Evolutionary conservation across 2,329 filamentous ascomycete genomes (phyloP).

Genomic region (Coleophoma eucalyptorum): DNA sequence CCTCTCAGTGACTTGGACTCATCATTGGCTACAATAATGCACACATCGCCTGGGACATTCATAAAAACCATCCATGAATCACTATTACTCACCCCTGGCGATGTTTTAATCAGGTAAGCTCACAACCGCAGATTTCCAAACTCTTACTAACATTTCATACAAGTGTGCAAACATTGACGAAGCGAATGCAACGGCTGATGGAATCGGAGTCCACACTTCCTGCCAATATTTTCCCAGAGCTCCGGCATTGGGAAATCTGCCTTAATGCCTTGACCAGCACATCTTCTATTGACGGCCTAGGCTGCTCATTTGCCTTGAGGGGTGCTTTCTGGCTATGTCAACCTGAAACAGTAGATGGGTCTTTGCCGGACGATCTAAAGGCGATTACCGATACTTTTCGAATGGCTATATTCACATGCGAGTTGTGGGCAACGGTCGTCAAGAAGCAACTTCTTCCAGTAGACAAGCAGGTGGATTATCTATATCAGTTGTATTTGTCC

Average conservation of each 20-base stretch:
- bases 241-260: neutral
- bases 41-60: too few relatives aligned
- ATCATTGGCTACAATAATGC: too few relatives aligned
- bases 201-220: too few relatives aligned
- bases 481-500: neutral
- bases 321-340: neutral
- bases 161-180: too few relatives aligned
- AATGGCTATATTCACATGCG: neutral
- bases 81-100: too few relatives aligned
- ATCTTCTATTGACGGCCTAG: neutral
- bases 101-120: too few relatives aligned
- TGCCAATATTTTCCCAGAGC: neutral
- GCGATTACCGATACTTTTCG: neutral
- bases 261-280: neutral
- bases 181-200: too few relatives aligned
- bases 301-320: neutral
- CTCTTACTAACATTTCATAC: too few relatives aligned
- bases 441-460: neutral
- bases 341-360: neutral
- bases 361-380: too few relatives aligned
- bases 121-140: too few relatives aligned
- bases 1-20: too few relatives aligned
- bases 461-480: neutral
- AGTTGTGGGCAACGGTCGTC: neutral
- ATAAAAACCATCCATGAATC: too few relatives aligned